A percentile compares a stretch with the other conserved stretches of the same genome.
Conservation (phyloP, 2,329 filamentous ascomycete genomes). For the Diplocarpon mali region DNA sequence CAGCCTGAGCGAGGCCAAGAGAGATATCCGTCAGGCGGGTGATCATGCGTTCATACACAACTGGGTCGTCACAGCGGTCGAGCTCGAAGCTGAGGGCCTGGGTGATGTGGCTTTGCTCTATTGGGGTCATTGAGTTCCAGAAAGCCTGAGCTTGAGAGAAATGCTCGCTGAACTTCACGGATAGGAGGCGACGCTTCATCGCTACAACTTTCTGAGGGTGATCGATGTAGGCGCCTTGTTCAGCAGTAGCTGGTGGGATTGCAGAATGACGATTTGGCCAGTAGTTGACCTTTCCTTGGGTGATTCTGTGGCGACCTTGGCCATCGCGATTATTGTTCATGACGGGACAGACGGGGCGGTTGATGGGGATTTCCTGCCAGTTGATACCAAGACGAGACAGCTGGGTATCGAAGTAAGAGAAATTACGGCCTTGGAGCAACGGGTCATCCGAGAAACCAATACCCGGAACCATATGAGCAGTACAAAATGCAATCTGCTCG, state of each 20-base stretch:
- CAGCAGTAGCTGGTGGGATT: conserved; percentile 47
- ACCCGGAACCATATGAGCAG: conserved; percentile 66
- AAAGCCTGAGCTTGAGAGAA: conserved; percentile 71
- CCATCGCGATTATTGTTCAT: conserved; percentile 72
- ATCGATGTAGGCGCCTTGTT: conserved; percentile 59
- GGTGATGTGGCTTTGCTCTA: conserved; percentile 54
- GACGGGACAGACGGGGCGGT: conserved; percentile 61
- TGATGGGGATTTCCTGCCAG: conserved; percentile 69
- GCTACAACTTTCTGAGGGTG: conserved; percentile 54
- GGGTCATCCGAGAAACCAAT: conserved; percentile 71
- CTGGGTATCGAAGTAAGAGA: conserved; percentile 57
- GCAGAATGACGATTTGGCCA: conserved; percentile 63
- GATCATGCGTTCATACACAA: conserved; percentile 63
- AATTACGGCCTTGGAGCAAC: conserved; percentile 62
- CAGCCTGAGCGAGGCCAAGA: conserved; percentile 53
- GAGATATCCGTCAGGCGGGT: conserved; percentile 63
- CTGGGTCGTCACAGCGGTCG: conserved; percentile 69
- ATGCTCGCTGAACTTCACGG: conserved; percentile 68
- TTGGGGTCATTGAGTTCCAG: conserved; percentile 61
- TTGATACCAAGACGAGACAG: conserved; percentile 61
- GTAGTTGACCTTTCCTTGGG: conserved; percentile 64
- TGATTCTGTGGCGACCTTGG: conserved; percentile 60
- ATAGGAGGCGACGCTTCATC: conserved; percentile 58
- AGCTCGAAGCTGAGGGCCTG: conserved; percentile 58
- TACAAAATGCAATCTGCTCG: conserved; percentile 77